These are phyloP conservation scores for Chrysosporium keratinophilum DNA, from an alignment of 2,329 filamentous ascomycete species.

Conservation along the genomic window DNA sequence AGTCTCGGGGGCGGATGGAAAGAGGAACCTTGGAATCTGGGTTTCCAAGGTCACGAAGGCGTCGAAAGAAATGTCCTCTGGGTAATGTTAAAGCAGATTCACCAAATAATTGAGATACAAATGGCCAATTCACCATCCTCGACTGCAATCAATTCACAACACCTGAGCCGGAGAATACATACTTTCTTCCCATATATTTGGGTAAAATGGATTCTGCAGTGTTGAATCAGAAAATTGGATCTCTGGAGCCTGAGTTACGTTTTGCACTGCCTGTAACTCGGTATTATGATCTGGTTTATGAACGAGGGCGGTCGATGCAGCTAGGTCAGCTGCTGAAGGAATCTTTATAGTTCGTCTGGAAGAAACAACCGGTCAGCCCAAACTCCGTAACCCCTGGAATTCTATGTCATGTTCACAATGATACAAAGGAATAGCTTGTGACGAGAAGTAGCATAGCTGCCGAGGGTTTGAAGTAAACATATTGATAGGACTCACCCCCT, in stretches of 20 bases:
- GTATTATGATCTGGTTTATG: not conserved
- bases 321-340: not conserved
- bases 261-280: not conserved
- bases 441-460: too few relatives aligned
- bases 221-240: not conserved
- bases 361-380: not conserved
- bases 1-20: not conserved
- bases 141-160: not conserved
- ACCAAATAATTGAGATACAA: not conserved
- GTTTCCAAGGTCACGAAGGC: constrained; percentile 4
- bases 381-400: too few relatives aligned
- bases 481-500: constrained; percentile 20
- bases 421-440: constrained; percentile 27
- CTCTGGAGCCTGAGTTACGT: not conserved
- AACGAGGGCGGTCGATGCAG: not conserved
- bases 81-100: not conserved
- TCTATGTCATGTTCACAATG: constrained; percentile 24
- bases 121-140: not conserved
- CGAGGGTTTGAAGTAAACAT: not conserved
- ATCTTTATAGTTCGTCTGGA: not conserved
- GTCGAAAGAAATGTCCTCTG: constrained; percentile 6
- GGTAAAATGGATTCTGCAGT: not conserved
- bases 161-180: not conserved
- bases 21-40: not conserved
- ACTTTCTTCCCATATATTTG: constrained; percentile 1